Evolutionary conservation across 192 early-diverging fungal genomes (phyloP), one percentile per base, ranked within the genome.

Genomic region (Coemansia sp.): DNA sequence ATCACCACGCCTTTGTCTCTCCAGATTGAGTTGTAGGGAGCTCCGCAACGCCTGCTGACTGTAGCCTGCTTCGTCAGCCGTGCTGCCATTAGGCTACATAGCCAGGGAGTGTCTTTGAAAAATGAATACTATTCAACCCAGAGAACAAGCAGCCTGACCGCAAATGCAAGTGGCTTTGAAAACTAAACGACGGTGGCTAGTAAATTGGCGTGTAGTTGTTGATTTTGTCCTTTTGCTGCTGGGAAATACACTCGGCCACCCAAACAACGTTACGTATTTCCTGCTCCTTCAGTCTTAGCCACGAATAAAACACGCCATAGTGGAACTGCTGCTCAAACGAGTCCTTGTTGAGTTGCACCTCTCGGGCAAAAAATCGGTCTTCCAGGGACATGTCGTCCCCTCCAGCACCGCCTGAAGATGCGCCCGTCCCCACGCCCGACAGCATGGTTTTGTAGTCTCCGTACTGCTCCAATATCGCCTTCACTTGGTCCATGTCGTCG

Each of bases 181-280:
- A 3, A 6, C 4, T 53, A n/a, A n/a, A n/a, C n/a, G n/a, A n/a
- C n/a, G n/a, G 34, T 35, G 8, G 33, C 51, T 81, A 95, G 71
- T 93, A 95, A 30, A 96, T 90, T 8, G 89, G 73, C 35, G 95
- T 96, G 77, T 94, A 98, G 70, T 88, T 92, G 74, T 82, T 86
- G 77, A 98, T 91, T 62, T 89, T 83, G 53, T 95, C 92, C 81
- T 93, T 95, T 65, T 97, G 94, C 53, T 90, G 85, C 79, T 95
- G 94, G n/a, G 91, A 88, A 66, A 98, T 96, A 70, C 95, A 97
- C 79, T 99, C 95, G 26, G 93, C 90, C 65, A 99, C 95, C 95
- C 94, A 99, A 30, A 95, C 87, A 77, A 99, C 91, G 68, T 98
- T 98, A 33, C 97, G 82, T 51, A 99, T 91, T 77, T 99, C 95